Conservation (phyloP, 1,284 basidiomycete species). For the Moesziomyces sp. region DNA sequence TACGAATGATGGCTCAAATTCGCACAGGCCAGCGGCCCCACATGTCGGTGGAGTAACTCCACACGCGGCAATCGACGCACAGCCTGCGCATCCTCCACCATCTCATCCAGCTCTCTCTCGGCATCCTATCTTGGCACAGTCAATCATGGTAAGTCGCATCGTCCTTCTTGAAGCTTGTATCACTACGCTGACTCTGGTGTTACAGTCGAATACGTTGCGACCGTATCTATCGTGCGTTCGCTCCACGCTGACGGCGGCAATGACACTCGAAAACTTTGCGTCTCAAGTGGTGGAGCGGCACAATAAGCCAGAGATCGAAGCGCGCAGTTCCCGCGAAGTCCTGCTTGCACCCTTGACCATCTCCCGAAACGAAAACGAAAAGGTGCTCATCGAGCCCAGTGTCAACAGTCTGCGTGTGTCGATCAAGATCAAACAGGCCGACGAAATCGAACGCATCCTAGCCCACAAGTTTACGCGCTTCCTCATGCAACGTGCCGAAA, state of each 20-base stretch:
- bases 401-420: slow-evolving; percentile 95
- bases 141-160: slow-evolving; percentile 4
- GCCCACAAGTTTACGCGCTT: slow-evolving; percentile 99
- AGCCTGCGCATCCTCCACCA: slow-evolving; percentile 1
- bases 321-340: slow-evolving; percentile 72
- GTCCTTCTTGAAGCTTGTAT: background rate
- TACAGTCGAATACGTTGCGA: slow-evolving; percentile 76
- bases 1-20: background rate
- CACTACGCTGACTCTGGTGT: background rate
- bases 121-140: too few species aligned
- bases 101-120: background rate
- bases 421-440: slow-evolving; percentile 99
- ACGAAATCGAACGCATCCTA: slow-evolving; percentile 96
- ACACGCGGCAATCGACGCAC: slow-evolving; percentile 4
- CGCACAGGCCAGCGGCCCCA: slow-evolving; percentile 10
- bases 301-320: slow-evolving; percentile 76
- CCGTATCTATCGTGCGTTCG: slow-evolving; percentile 96
- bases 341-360: slow-evolving; percentile 91
- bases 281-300: slow-evolving; percentile 77
- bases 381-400: slow-evolving; percentile 93
- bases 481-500: slow-evolving; percentile 98
- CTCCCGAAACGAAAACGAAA: slow-evolving; percentile 95
- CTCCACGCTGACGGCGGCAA: slow-evolving; percentile 93
- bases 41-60: slow-evolving; percentile 1
- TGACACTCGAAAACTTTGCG: slow-evolving; percentile 96